Evolutionary conservation across 306 rosid genomes (phyloP).

Genomic region (Cicer pinnatifidum): DNA sequence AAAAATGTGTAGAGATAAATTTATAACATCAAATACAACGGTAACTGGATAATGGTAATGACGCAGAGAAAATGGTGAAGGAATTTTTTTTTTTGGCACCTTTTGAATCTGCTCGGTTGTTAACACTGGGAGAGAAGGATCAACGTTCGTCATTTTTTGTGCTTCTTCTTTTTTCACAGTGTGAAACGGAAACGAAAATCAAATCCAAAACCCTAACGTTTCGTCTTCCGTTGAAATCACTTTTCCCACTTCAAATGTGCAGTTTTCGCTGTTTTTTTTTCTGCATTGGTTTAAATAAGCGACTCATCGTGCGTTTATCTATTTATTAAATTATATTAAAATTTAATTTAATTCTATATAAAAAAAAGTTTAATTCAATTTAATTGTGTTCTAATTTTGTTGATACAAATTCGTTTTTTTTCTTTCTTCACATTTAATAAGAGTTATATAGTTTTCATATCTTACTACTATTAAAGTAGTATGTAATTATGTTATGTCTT

Average conservation of each 20-base stretch:
- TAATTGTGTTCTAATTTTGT: no score
- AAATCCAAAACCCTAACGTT: constrained; percentile 48
- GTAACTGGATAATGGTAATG: not conserved
- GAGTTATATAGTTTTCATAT: no score
- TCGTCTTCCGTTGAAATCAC: constrained; percentile 35
- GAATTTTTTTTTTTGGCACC: constrained; percentile 42
- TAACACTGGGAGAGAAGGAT: constrained; percentile 46
- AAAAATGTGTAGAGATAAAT: not conserved
- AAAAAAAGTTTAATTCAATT: no score
- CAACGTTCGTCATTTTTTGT: constrained; percentile 49
- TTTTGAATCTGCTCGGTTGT: constrained; percentile 61
- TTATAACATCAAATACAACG: not conserved
- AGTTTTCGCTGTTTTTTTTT: not conserved
- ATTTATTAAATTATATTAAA: no score
- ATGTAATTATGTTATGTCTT: no score
- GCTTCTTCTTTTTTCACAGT: constrained; percentile 37
- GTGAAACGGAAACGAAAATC: not conserved
- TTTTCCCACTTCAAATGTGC: constrained; percentile 27
- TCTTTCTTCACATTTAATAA: no score
- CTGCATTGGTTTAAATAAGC: constrained; percentile 11
- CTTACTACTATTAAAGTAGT: no score
- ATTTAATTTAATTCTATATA: no score
- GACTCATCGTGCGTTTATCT: no score
- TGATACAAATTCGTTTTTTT: no score
- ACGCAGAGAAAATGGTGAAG: constrained; percentile 20